Evolutionary conservation across 257 asterid species (phyloP).

Genomic region (Solanum pimpinellifolium): DNA sequence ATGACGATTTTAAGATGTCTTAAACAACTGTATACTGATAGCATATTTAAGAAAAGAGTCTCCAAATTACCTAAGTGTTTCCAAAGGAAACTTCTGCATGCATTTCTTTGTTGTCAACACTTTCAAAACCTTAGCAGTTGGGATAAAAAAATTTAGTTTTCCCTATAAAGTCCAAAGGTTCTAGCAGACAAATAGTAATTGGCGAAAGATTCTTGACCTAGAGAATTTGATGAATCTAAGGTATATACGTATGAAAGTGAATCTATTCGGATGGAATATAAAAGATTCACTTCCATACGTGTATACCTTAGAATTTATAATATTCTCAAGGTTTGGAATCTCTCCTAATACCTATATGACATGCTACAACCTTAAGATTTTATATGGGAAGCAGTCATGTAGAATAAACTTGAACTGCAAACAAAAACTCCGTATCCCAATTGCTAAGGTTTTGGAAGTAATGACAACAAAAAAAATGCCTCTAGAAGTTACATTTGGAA

Average conservation of each 20-base stretch:
- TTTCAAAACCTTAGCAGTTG: too few relatives aligned
- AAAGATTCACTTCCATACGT: too few relatives aligned
- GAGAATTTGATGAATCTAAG: neutral
- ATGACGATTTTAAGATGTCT: neutral
- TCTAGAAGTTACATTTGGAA: constrained; percentile 56
- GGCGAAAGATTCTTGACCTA: neutral
- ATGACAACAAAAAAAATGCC: constrained; percentile 63
- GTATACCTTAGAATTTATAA: neutral
- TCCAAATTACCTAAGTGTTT: neutral
- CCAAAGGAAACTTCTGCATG: neutral
- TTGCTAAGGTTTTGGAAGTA: constrained; percentile 43
- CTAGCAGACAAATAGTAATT: too few relatives aligned
- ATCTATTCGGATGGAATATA: too few relatives aligned
- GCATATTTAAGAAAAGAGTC: too few relatives aligned
- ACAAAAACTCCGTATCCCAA: too few relatives aligned
- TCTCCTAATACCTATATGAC: too few relatives aligned
- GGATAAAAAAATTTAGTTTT: neutral
- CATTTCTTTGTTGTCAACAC: neutral
- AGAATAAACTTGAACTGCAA: too few relatives aligned
- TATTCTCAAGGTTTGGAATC: neutral
- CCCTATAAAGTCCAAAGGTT: too few relatives aligned
- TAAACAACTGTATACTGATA: neutral
- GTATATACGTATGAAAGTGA: too few relatives aligned
- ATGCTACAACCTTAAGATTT: neutral
- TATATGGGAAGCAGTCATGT: neutral